A percentile compares a stretch with the other conserved stretches of the same genome.
These are phyloP conservation scores for Phoma sp. DNA, from an alignment of 2,329 filamentous ascomycete species.

Conservation along the genomic window DNA sequence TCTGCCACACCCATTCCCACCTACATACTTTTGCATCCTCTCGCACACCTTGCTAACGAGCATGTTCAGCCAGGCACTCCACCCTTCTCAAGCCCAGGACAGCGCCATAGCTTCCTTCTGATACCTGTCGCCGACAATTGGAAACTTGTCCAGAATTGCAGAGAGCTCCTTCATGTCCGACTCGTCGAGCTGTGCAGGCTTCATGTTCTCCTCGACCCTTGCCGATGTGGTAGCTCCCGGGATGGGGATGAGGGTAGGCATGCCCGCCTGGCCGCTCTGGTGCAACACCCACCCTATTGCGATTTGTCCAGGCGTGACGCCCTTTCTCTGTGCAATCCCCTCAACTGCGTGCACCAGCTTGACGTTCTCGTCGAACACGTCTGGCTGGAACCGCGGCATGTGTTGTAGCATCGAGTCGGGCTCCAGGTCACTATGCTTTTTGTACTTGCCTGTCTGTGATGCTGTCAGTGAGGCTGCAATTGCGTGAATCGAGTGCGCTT, in stretches of 20 bases:
- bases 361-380: constrained; percentile 70
- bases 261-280: constrained; percentile 58
- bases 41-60: constrained; percentile 20
- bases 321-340: constrained; percentile 65
- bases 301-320: constrained; percentile 66
- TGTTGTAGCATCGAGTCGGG: constrained; percentile 58
- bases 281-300: constrained; percentile 68
- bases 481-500: constrained; percentile 19
- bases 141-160: constrained; percentile 56
- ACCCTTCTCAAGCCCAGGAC: constrained; percentile 3
- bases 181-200: constrained; percentile 60
- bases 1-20: neutral
- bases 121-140: constrained; percentile 53
- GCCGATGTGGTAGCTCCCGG: constrained; percentile 66
- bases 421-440: constrained; percentile 62
- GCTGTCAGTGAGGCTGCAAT: constrained; percentile 22
- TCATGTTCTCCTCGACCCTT: constrained; percentile 67
- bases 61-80: neutral
- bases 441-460: constrained; percentile 51
- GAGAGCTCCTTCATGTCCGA: constrained; percentile 60
- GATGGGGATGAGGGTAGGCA: constrained; percentile 69
- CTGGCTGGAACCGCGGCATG: constrained; percentile 68
- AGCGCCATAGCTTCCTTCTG: constrained; percentile 10
- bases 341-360: constrained; percentile 66
- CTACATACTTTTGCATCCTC: neutral